Conservation (phyloP, 371 early-diverging fungal genomes). For the Coemansia sp. region DNA sequence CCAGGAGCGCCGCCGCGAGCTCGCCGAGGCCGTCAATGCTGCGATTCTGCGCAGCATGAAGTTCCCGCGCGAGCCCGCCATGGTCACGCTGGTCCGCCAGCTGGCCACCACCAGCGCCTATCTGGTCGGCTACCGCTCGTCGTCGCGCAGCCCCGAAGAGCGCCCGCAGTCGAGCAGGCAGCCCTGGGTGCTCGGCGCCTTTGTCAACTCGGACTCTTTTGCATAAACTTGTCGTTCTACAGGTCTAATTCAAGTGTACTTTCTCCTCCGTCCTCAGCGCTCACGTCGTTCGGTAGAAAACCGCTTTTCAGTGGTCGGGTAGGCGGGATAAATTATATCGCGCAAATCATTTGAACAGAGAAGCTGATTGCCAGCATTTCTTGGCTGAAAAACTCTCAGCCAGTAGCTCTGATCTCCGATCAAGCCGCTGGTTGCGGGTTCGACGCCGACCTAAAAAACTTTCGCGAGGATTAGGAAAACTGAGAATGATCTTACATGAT, state of each 20-base stretch:
- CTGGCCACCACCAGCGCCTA: conserved; percentile 39
- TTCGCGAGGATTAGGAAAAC: conserved; percentile 21
- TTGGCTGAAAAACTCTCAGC: neutral
- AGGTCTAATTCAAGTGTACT: too few relatives aligned
- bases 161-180: neutral
- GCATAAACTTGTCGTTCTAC: neutral
- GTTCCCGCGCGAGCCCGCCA: conserved; percentile 34
- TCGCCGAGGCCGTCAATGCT: conserved; percentile 29
- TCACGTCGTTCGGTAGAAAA: too few relatives aligned
- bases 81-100: conserved; percentile 38
- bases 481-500: conserved; percentile 8
- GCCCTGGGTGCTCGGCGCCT: conserved; percentile 39
- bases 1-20: conserved; percentile 29
- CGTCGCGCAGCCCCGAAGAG: neutral
- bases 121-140: conserved; percentile 27
- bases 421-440: conserved; percentile 5
- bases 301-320: too few relatives aligned
- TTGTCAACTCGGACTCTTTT: conserved; percentile 41
- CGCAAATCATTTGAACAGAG: neutral
- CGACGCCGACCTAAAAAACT: conserved; percentile 10
- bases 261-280: too few relatives aligned
- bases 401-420: neutral
- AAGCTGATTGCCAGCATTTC: neutral
- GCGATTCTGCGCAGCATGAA: conserved; percentile 29
- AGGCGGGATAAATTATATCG: too few relatives aligned